A percentile compares a stretch with the other conserved stretches of the same genome.
Evolutionary conservation across 495 filamentous ascomycete genomes (phyloP).

Genomic region (Xylaria venustula): DNA sequence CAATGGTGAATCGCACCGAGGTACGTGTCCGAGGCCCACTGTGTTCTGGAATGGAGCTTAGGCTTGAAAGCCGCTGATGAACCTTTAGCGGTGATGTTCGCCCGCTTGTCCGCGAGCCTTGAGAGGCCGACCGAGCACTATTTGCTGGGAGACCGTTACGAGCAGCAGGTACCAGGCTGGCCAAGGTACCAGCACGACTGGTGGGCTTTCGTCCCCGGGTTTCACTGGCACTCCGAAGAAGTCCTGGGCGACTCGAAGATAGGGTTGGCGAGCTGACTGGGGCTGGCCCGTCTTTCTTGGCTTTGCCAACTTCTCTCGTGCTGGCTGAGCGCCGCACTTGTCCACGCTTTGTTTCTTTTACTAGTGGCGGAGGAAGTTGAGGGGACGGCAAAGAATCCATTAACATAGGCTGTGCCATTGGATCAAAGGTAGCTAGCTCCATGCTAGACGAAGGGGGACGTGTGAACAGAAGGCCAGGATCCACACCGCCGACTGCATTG

Average conservation of each 20-base stretch:
- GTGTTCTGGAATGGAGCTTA: conserved; percentile 52
- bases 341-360: conserved; percentile 29
- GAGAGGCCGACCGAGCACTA: conserved; percentile 33
- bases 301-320: conserved; percentile 34
- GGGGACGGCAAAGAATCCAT: conserved; percentile 26
- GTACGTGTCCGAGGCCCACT: conserved; percentile 46
- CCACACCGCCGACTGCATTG: conserved; percentile 34
- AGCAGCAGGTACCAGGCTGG: conserved; percentile 35
- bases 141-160: conserved; percentile 22
- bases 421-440: conserved; percentile 36
- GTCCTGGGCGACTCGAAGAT: conserved; percentile 46
- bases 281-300: conserved; percentile 38
- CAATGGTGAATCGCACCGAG: conserved; percentile 67
- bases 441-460: conserved; percentile 44
- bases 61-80: conserved; percentile 44
- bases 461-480: conserved; percentile 48
- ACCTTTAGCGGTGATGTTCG: conserved; percentile 51
- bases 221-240: conserved; percentile 64
- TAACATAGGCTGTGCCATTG: conserved; percentile 29
- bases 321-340: conserved; percentile 44
- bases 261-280: conserved; percentile 57
- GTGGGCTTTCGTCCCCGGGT: conserved; percentile 37
- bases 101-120: conserved; percentile 39
- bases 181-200: conserved; percentile 29
- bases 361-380: conserved; percentile 19